Conservation (phyloP, 2,329 filamentous ascomycete species). For the Trichoderma atrobrunneum region DNA sequence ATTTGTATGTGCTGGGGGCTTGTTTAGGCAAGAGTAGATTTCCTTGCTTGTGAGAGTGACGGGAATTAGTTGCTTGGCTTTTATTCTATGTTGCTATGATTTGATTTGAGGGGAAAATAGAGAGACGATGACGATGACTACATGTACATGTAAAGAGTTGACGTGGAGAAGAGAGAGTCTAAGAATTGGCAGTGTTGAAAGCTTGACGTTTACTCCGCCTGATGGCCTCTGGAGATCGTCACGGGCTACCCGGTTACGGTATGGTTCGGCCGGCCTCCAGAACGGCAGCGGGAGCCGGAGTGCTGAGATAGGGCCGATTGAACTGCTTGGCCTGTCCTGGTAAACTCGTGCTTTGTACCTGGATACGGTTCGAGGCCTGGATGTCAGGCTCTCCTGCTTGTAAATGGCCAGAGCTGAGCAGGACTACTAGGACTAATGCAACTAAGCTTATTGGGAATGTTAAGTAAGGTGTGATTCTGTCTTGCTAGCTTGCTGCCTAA, state of each 20-base stretch:
- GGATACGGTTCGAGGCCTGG: neutral
- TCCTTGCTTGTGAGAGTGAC: neutral
- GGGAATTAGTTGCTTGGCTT: neutral
- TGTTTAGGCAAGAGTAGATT: neutral
- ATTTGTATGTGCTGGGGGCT: neutral
- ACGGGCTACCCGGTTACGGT: neutral
- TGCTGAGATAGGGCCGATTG: conserved; percentile 19
- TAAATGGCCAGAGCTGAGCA: neutral
- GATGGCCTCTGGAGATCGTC: neutral
- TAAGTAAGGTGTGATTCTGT: neutral
- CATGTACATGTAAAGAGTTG: neutral
- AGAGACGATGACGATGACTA: neutral
- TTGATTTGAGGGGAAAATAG: neutral
- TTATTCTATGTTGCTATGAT: neutral
- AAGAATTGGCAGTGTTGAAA: neutral
- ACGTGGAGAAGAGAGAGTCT: neutral
- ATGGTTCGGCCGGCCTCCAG: neutral
- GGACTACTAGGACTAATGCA: neutral
- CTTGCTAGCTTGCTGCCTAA: neutral
- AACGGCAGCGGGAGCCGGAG: neutral
- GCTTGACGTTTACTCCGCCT: neutral
- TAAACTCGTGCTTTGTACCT: neutral
- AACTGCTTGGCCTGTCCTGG: neutral
- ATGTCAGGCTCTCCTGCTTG: neutral
- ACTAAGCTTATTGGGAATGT: conserved; percentile 14